Conservation (phyloP, 352 stramenopile species). For the Phytopythium boreale region DNA sequence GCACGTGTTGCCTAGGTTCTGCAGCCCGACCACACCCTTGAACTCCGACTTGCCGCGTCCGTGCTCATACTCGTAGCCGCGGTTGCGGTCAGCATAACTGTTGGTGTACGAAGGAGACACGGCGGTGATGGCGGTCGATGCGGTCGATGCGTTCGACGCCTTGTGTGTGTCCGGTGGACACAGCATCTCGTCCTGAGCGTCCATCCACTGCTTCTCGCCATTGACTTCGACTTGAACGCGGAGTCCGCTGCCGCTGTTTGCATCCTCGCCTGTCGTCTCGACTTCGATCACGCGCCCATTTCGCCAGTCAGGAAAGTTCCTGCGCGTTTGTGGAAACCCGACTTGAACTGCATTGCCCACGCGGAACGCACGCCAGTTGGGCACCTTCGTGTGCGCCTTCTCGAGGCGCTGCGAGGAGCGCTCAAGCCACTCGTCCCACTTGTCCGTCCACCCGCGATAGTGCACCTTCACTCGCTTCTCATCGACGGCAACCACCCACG, state of each 20-base stretch:
- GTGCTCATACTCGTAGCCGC: slow-evolving; percentile 37
- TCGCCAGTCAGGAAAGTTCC: slow-evolving; percentile 65
- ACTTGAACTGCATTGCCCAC: slow-evolving; percentile 52
- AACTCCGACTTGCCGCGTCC: slow-evolving; percentile 52
- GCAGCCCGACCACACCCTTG: slow-evolving; percentile 67
- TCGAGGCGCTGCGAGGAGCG: slow-evolving; percentile 86
- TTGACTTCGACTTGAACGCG: slow-evolving; percentile 49
- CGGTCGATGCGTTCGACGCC: slow-evolving; percentile 29
- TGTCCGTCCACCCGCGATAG: slow-evolving; percentile 95
- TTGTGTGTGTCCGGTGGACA: slow-evolving; percentile 60
- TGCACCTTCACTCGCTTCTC: slow-evolving; percentile 84
- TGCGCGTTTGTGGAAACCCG: slow-evolving; percentile 25
- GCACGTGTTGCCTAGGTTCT: slow-evolving; percentile 81
- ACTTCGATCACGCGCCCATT: slow-evolving; percentile 38
- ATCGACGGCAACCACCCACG: slow-evolving; percentile 43
- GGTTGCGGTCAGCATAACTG: slow-evolving; percentile 26
- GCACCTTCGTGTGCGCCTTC: slow-evolving; percentile 86
- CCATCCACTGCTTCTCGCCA: slow-evolving; percentile 40
- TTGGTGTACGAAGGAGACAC: slow-evolving; percentile 20
- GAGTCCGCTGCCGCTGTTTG: slow-evolving; percentile 12
- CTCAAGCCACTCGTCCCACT: slow-evolving; percentile 97
- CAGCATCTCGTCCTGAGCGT: slow-evolving; percentile 64
- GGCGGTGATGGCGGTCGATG: slow-evolving; percentile 9
- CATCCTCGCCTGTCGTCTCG: slow-evolving; percentile 14
- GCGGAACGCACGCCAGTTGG: slow-evolving; percentile 69